These are phyloP conservation scores for Penicillium capsulatum DNA, from an alignment of 2,329 filamentous ascomycete species.

Conservation along the genomic window DNA sequence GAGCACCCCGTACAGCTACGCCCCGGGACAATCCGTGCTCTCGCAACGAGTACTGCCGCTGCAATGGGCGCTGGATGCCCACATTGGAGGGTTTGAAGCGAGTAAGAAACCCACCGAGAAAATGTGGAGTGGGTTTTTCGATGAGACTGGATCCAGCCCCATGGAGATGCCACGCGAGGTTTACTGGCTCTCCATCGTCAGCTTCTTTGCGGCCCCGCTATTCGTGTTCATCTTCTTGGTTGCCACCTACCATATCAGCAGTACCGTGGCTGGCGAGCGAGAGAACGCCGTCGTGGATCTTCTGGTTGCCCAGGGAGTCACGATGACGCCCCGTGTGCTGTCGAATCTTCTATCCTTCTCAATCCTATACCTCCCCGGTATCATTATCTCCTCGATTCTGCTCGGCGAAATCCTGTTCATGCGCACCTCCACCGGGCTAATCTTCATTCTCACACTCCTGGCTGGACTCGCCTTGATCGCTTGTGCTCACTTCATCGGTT, in stretches of 20 bases:
- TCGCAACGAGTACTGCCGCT: conserved; percentile 1
- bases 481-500: conserved; percentile 10
- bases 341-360: conserved; percentile 1
- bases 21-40: conserved; percentile 1
- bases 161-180: not conserved
- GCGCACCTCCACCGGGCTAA: conserved; percentile 3
- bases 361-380: conserved; percentile 1
- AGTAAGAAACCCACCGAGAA: conserved; percentile 3
- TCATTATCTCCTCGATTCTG: conserved; percentile 1
- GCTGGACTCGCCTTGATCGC: conserved; percentile 2
- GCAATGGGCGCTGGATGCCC: conserved; percentile 1
- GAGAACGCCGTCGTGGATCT: conserved; percentile 1
- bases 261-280: conserved; percentile 1
- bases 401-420: conserved; percentile 2
- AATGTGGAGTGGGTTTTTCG: conserved; percentile 2
- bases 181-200: not conserved
- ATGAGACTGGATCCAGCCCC: not conserved
- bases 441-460: conserved; percentile 3
- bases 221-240: conserved; percentile 1
- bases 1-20: conserved; percentile 1
- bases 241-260: conserved; percentile 2
- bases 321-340: not conserved
- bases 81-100: not conserved
- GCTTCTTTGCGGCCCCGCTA: not conserved
- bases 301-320: conserved; percentile 2